phyloP scores from a whole-genome alignment of 1,139 yeast species.

The Candida freyschussii region DNA sequence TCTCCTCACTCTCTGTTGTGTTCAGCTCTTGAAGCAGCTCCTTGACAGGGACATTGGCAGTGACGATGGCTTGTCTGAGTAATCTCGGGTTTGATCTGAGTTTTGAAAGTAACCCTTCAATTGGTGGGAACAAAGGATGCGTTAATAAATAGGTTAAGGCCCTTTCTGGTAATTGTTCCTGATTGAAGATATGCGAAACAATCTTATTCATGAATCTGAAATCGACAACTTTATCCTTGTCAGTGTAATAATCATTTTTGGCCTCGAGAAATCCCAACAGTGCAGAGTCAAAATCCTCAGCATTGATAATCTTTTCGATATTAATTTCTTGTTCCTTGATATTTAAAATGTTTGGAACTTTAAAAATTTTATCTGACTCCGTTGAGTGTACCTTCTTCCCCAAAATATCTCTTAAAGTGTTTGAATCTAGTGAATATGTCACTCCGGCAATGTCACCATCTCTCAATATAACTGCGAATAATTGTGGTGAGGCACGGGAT shows the following conservation, averaged over 20 bases:
- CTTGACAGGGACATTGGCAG: constrained; percentile 59
- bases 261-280: constrained; percentile 30
- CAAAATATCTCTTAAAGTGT: constrained; percentile 65
- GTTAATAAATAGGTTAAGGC: constrained; percentile 72
- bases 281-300: constrained; percentile 24
- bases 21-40: constrained; percentile 61
- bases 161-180: constrained; percentile 32
- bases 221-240: constrained; percentile 65
- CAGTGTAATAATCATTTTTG: constrained; percentile 49
- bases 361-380: constrained; percentile 18
- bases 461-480: constrained; percentile 19
- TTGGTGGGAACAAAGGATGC: constrained; percentile 77
- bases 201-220: constrained; percentile 48
- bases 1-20: constrained; percentile 51
- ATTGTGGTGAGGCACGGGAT: constrained; percentile 5
- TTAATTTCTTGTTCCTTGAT: constrained; percentile 24
- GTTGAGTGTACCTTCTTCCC: constrained; percentile 51
- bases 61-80: constrained; percentile 74
- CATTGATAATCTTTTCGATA: constrained; percentile 25
- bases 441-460: constrained; percentile 25
- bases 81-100: constrained; percentile 54
- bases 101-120: constrained; percentile 49
- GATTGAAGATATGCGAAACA: constrained; percentile 36
- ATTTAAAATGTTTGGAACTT: constrained; percentile 22
- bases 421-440: constrained; percentile 61